Percentiles rank a stretch among this genome's conserved stretches.
Evolutionary conservation across 208 protist genomes (phyloP).

Genomic region (Crithidia acanthocephali): DNA sequence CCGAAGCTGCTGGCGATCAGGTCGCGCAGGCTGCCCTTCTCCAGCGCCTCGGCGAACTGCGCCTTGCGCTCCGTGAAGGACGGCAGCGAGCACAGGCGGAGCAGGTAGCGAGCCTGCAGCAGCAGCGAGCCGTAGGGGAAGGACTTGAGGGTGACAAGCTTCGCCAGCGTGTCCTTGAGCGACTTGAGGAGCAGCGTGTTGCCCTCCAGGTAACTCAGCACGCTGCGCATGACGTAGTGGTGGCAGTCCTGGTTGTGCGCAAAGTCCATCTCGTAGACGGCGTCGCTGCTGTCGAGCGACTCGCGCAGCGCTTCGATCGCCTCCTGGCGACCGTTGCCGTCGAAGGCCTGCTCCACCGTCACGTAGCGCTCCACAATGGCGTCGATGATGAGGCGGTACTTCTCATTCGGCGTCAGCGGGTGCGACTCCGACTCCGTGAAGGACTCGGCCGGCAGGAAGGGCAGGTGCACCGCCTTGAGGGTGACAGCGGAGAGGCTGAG

Average conservation of each 20-base stretch:
- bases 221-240: slow-evolving; percentile 61
- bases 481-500: slow-evolving; percentile 72
- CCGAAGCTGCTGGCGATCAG: slow-evolving; percentile 68
- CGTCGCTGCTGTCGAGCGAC: slow-evolving; percentile 34
- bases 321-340: slow-evolving; percentile 66
- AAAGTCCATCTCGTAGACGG: slow-evolving; percentile 71
- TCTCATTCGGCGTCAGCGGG: slow-evolving; percentile 60
- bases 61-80: slow-evolving; percentile 81
- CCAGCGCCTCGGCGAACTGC: slow-evolving; percentile 57
- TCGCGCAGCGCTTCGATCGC: slow-evolving; percentile 72
- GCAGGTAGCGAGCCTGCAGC: slow-evolving; percentile 71
- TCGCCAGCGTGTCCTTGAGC: slow-evolving; percentile 50
- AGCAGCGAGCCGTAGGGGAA: slow-evolving; percentile 64
- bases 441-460: slow-evolving; percentile 41
- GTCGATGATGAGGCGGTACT: slow-evolving; percentile 55
- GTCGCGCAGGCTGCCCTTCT: slow-evolving; percentile 50
- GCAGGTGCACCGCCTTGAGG: slow-evolving; percentile 50
- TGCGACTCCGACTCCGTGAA: slow-evolving; percentile 15
- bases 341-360: slow-evolving; percentile 66
- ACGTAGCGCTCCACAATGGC: slow-evolving; percentile 80
- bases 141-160: slow-evolving; percentile 56
- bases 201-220: slow-evolving; percentile 62
- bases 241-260: slow-evolving; percentile 79
- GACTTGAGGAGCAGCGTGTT: slow-evolving; percentile 71
- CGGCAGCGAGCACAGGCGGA: slow-evolving; percentile 72